These are phyloP conservation scores for Protea cynaroides DNA, from an alignment of 164 flowering plant genomes.

Conservation along the genomic window DNA sequence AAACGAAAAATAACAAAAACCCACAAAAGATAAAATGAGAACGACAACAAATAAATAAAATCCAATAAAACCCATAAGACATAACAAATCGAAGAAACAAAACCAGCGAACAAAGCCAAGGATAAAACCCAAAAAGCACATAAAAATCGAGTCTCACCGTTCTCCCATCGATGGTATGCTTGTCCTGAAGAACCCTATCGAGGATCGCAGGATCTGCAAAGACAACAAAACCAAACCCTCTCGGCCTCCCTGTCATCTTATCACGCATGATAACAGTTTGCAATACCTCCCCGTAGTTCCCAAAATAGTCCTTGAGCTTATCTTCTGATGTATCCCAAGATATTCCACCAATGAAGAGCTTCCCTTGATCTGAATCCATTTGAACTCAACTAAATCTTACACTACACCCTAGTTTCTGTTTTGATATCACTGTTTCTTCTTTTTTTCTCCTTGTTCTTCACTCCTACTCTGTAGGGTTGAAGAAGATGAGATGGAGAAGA, in stretches of 20 bases:
- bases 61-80: neutral
- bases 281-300: constrained; percentile 66
- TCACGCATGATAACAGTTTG: constrained; percentile 83
- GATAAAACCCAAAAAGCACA: neutral
- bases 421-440: neutral
- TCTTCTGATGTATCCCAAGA: constrained; percentile 96
- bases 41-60: neutral
- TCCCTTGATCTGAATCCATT: constrained; percentile 97
- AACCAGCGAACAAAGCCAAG: neutral
- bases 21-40: neutral
- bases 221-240: constrained; percentile 73
- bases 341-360: constrained; percentile 91
- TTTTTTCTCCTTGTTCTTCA: neutral
- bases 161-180: constrained; percentile 77
- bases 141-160: constrained; percentile 37
- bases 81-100: too few species aligned
- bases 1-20: neutral
- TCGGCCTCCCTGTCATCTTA: constrained; percentile 52
- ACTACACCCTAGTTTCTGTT: neutral
- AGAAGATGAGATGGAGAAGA: neutral
- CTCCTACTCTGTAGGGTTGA: too few species aligned
- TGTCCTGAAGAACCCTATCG: constrained; percentile 81
- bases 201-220: constrained; percentile 63
- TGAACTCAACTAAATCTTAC: neutral
- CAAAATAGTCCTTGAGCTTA: constrained; percentile 68